Evolutionary conservation across 306 rosid species (phyloP), one percentile per base, ranked within the genome.

Genomic region (Glycine latifolia): DNA sequence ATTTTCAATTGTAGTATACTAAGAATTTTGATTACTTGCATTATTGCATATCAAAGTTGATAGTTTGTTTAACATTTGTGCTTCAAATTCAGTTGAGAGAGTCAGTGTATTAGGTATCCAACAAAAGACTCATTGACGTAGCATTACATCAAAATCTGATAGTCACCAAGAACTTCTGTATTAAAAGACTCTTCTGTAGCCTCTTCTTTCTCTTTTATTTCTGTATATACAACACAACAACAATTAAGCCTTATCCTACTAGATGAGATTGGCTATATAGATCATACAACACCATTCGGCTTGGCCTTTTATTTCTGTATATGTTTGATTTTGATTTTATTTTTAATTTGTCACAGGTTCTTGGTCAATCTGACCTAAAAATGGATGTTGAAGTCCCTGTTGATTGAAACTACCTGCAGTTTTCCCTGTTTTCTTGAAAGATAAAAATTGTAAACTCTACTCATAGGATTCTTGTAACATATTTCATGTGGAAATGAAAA

Each of bases 341-440:
- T 81, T 44, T 85, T 16, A 11, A 33, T 79, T 75, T 84, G 71
- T 70, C 69, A 46, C 95, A 95, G 98, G 89, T 91, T 87, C 85
- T 95, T 63, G 86, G 91, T 52, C 85, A 85, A 62, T 86, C 89
- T 48, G 86, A 83, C 77, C 81, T 90, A 17, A 93, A 88, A 86
- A 87, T 95, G 97, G 90, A 89, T 79, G 97, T 95, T 53, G 96
- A 91, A 83, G 90, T 93, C 73, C 97, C 92, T 60, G 83, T 91
- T 44, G 98, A 93, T 83, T 95, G 76, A 81, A 67, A 55, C 17
- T 16, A 55, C 68, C 35, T 67, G 72, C 69, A 77, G 15, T 12
- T 55, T 83, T 56, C 60, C 31, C 12, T 33, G 43, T 10, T 81
- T 78, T 52, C 12, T 44, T 52, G 63, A 20, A 77, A 77, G 79